phyloP scores from a whole-genome alignment of 2,329 filamentous ascomycete genomes.

The Dactylellina parvicollis region DNA sequence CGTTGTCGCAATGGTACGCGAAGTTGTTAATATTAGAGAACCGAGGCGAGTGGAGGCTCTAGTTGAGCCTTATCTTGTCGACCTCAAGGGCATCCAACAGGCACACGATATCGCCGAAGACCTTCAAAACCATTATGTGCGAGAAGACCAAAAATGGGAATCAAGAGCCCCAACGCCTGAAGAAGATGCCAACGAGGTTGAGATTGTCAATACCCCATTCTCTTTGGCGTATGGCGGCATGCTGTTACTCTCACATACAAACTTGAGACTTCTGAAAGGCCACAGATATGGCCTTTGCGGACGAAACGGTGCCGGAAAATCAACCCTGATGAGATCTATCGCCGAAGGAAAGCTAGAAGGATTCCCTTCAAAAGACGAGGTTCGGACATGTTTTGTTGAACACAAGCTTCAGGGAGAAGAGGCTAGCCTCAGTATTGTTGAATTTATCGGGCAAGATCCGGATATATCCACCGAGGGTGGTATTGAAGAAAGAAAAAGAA shows the following conservation, averaged over 20 bases:
- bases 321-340: conserved; percentile 98
- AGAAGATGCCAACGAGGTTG: conserved; percentile 89
- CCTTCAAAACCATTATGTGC: conserved; percentile 80
- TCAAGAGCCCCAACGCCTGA: conserved; percentile 62
- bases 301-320: conserved; percentile 96
- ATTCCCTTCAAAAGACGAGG: conserved; percentile 89
- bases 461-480: conserved; percentile 54
- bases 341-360: conserved; percentile 95
- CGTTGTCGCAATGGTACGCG: conserved; percentile 83
- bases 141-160: conserved; percentile 73
- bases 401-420: conserved; percentile 97
- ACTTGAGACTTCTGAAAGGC: conserved; percentile 90
- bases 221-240: conserved; percentile 97
- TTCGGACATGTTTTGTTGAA: conserved; percentile 97
- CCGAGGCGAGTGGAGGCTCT: conserved; percentile 75
- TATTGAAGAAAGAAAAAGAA: conserved; percentile 66
- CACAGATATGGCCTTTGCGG: conserved; percentile 97
- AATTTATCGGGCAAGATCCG: conserved; percentile 79
- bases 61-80: conserved; percentile 78
- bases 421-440: conserved; percentile 92
- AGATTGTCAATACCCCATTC: conserved; percentile 98
- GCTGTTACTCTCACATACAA: conserved; percentile 95
- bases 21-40: conserved; percentile 85
- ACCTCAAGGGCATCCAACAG: conserved; percentile 72
- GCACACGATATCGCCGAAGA: conserved; percentile 73